These are phyloP conservation scores for Kodamaea lidongshanica DNA, from an alignment of 805 yeast genomes.

Conservation along the genomic window DNA sequence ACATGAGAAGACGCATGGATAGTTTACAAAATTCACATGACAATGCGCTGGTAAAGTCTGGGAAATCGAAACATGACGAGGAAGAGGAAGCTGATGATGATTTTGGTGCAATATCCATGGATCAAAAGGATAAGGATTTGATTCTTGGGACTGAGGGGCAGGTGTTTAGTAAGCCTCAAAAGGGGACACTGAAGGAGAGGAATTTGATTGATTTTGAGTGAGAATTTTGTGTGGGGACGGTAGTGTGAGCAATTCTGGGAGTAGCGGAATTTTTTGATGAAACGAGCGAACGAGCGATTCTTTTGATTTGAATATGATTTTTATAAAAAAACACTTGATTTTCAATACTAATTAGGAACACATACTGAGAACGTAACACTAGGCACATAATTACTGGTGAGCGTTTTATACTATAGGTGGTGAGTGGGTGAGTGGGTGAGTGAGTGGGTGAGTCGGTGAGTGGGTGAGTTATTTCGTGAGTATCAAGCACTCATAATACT, in stretches of 20 bases:
- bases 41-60: conserved; percentile 23
- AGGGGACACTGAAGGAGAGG: conserved; percentile 7
- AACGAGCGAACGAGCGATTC: conserved; percentile 13
- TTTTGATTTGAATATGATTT: not conserved
- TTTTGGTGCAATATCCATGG: conserved; percentile 33
- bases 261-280: too few species aligned
- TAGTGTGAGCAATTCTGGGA: too few species aligned
- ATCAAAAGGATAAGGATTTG: conserved; percentile 42
- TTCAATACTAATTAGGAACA: too few species aligned
- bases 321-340: not conserved
- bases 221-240: too few species aligned
- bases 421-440: too few species aligned
- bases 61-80: conserved; percentile 19
- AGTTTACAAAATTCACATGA: conserved; percentile 37
- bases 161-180: conserved; percentile 13
- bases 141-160: conserved; percentile 47
- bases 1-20: conserved; percentile 84
- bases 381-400: too few species aligned
- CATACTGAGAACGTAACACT: too few species aligned
- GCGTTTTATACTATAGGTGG: too few species aligned
- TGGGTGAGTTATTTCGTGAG: too few species aligned
- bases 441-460: too few species aligned
- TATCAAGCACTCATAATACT: too few species aligned
- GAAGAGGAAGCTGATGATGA: conserved; percentile 49
- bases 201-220: conserved; percentile 45